These are phyloP conservation scores for Psophocarpus tetragonolobus DNA, from an alignment of 306 rosid species.

Conservation along the genomic window DNA sequence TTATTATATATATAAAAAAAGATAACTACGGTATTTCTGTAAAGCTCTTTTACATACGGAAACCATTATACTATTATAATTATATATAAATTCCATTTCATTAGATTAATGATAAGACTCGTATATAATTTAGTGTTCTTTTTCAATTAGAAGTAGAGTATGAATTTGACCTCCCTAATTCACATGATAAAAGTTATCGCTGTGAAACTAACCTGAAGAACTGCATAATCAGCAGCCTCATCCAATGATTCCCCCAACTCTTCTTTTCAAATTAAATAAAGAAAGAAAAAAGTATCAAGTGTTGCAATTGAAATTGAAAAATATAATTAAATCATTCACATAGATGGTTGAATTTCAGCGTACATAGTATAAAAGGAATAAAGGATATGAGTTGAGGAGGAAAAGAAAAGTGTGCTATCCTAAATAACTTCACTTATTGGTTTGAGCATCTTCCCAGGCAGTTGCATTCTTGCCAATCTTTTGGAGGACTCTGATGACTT, in stretches of 20 bases:
- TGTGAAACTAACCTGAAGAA: not conserved
- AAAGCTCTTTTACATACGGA: no score
- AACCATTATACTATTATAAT: no score
- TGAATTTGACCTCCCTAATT: not conserved
- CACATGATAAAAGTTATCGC: not conserved
- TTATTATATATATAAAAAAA: no score
- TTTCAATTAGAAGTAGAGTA: not conserved
- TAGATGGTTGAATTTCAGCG: not conserved
- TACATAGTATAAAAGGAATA: not conserved
- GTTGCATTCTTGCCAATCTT: slow-evolving; percentile 74
- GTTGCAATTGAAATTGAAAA: not conserved
- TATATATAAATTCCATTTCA: not conserved
- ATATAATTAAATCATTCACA: not conserved
- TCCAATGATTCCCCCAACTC: not conserved
- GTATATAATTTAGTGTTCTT: no score
- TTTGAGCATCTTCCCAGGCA: slow-evolving; percentile 51
- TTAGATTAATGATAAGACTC: not conserved
- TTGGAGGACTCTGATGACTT: slow-evolving; percentile 74
- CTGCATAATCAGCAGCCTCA: not conserved
- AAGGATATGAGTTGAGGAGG: not conserved
- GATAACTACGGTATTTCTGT: no score
- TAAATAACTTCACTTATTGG: not conserved
- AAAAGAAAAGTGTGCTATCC: not conserved
- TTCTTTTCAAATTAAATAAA: not conserved
- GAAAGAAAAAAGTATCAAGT: not conserved